Conservation (phyloP, 2,329 filamentous ascomycete genomes). For the Fonsecaea erecta region DNA sequence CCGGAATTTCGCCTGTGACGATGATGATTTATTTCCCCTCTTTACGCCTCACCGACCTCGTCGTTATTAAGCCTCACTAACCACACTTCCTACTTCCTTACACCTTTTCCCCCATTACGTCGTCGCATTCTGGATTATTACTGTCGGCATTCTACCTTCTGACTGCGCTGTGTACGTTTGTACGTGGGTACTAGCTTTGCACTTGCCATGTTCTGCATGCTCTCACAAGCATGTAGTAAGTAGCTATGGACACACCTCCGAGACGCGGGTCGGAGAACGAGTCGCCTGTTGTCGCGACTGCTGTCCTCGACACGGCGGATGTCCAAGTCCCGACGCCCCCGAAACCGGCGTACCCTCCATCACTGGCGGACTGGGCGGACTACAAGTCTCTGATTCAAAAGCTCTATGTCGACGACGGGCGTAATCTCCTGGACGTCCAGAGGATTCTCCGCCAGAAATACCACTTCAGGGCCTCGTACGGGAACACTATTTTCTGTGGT, state of each 20-base stretch:
- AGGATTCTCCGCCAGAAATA: slow-evolving; percentile 7
- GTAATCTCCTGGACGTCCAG: slow-evolving; percentile 10
- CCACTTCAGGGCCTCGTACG: slow-evolving; percentile 10
- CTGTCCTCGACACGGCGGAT: background rate
- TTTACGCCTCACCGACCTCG: background rate
- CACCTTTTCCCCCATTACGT: background rate
- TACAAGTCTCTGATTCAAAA: background rate
- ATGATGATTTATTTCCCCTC: background rate
- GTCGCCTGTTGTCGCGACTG: background rate
- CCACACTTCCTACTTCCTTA: background rate
- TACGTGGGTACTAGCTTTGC: background rate
- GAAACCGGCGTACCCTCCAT: slow-evolving; percentile 8
- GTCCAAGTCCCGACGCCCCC: background rate
- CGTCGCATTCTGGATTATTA: background rate
- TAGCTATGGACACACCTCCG: background rate
- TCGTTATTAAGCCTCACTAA: no score
- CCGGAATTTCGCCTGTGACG: no score
- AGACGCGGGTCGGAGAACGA: background rate
- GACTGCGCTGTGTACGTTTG: no score
- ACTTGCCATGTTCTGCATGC: background rate
- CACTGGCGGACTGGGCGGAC: slow-evolving; percentile 13
- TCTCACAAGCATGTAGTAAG: background rate
- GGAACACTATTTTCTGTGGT: no score
- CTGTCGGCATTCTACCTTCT: background rate
- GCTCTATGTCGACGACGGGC: slow-evolving; percentile 7